phyloP scores from a whole-genome alignment of 768 basidiomycete genomes.

The Cyathus striatus region DNA sequence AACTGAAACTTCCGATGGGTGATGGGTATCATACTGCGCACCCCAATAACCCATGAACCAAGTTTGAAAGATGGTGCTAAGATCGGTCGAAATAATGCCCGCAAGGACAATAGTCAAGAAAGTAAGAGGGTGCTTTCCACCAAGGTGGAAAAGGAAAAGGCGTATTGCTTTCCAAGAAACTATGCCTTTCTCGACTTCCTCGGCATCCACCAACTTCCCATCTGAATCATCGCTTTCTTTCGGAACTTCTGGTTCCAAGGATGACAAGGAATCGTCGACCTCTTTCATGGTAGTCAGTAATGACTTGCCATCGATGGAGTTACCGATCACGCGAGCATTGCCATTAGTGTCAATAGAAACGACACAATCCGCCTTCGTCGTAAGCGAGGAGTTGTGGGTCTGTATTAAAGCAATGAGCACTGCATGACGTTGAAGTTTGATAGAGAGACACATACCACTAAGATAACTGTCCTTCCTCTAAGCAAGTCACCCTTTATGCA shows the following conservation, averaged over 20 bases:
- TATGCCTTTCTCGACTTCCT: constrained; percentile 55
- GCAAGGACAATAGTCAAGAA: constrained; percentile 22
- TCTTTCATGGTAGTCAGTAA: not conserved
- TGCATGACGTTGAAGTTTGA: not conserved
- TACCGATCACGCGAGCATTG: constrained; percentile 31
- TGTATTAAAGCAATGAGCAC: constrained; percentile 8
- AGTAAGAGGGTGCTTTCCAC: constrained; percentile 20
- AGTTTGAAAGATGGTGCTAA: constrained; percentile 20
- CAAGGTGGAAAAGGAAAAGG: constrained; percentile 26
- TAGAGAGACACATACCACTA: constrained; percentile 48
- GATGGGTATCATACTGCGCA: constrained; percentile 33
- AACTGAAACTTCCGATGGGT: constrained; percentile 27
- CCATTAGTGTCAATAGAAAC: constrained; percentile 55
- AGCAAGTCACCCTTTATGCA: constrained; percentile 80
- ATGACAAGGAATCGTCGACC: constrained; percentile 15
- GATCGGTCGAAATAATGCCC: constrained; percentile 16
- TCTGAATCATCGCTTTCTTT: constrained; percentile 24
- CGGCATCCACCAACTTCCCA: constrained; percentile 56
- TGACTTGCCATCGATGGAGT: constrained; percentile 31
- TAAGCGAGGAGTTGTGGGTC: constrained; percentile 51
- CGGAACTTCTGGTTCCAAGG: constrained; percentile 18
- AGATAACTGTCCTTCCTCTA: constrained; percentile 72
- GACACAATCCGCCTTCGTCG: constrained; percentile 50
- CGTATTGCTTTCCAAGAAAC: constrained; percentile 44
- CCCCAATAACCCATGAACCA: constrained; percentile 42